Evolutionary conservation across 2,329 filamentous ascomycete genomes (phyloP), one percentile per base, ranked within the genome.

Genomic region (Akanthomyces muscarius): DNA sequence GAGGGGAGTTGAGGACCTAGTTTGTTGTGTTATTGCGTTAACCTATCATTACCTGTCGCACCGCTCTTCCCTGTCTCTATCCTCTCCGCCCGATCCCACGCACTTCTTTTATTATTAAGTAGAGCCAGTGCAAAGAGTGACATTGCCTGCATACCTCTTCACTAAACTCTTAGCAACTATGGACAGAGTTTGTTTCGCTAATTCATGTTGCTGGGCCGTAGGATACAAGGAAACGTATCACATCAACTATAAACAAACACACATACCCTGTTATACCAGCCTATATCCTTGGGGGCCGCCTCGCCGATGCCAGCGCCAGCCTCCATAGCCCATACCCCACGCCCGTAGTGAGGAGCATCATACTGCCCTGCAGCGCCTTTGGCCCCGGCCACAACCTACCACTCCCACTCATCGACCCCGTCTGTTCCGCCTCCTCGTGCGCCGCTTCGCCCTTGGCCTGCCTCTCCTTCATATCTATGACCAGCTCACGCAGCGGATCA

Each of bases 261-360:
- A 18, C 21, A 8, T 33, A 6, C 6, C 33, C n/a, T 28, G 18
- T 16, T 38, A 21, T 4, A 8, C 7, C 54, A 45, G 14, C 3
- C 38, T 53, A 61, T 36, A 61, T 61, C 18, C 57, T 52, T 7
- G 57, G 57, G 18, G 57, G 57, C 47, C 57, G 47, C 33, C 57
- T 38, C 6, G 57, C 57, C 18, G 57, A 61, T 11, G 57, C 57
- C 36, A 61, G n/a, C 18, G 57, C 57, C 25, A 61, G 48, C 38
- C 57, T 41, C 57, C 57, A 61, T 8, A 61, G 57, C 38, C 57
- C 57, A n/a, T 61, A 61, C 5, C 57, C 57, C 38, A 61, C 23
- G 7, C 57, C 57, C 18, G 57, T 61, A 5, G 57, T 52, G 13
- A 61, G 21, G 16, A 61, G 25, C 57, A 61, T 61, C 57, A 61